phyloP scores from a whole-genome alignment of 1,284 basidiomycete genomes.

The Cryptococcus maquisensis region DNA sequence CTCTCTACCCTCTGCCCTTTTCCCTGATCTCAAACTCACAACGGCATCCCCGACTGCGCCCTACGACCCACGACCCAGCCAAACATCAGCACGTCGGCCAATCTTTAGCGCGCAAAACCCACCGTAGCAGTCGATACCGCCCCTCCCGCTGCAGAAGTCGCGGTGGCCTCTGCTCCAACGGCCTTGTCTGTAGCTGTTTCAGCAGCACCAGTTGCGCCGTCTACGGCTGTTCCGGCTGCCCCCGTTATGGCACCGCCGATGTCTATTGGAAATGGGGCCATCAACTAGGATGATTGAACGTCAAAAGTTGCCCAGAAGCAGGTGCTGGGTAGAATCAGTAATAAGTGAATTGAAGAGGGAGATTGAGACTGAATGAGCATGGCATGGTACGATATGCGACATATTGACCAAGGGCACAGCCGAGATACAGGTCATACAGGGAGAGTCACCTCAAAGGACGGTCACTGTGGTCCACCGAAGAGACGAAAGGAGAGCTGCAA shows the following conservation, averaged over 20 bases:
- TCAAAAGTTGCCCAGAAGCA: too few species aligned
- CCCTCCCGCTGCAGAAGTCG: background rate
- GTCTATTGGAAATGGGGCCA: constrained; percentile 6
- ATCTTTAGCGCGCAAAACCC: background rate
- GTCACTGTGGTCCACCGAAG: background rate
- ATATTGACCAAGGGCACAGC: too few species aligned
- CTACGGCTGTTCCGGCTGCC: constrained; percentile 1
- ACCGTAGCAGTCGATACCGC: constrained; percentile 10
- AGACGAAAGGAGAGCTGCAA: background rate
- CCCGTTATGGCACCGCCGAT: constrained; percentile 3
- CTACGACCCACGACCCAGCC: background rate
- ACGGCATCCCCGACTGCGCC: background rate
- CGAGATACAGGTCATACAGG: too few species aligned
- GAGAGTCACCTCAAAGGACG: background rate
- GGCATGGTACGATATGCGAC: too few species aligned
- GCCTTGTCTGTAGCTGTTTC: constrained; percentile 2
- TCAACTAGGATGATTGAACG: background rate
- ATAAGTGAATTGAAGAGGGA: too few species aligned
- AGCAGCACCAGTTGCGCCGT: constrained; percentile 3
- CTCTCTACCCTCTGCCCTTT: background rate
- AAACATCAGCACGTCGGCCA: background rate
- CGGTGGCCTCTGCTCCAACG: constrained; percentile 4
- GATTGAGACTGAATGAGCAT: too few species aligned
- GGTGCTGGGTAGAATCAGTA: too few species aligned
- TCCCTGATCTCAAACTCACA: background rate